Conservation (phyloP, 148 eudicot genomes). For the Silene latifolia region DNA sequence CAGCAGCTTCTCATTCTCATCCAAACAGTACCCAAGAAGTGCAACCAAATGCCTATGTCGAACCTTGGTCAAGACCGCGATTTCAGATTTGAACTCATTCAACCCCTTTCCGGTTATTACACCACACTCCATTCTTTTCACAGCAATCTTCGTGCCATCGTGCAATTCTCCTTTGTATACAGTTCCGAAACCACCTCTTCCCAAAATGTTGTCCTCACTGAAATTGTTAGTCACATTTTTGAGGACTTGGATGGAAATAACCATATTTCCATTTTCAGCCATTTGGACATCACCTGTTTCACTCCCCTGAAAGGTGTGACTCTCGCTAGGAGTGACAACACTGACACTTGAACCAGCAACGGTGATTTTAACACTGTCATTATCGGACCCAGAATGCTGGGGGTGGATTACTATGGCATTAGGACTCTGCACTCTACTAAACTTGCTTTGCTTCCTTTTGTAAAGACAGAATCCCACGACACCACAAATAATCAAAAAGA, state of each 20-base stretch:
- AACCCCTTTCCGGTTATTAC: conserved; percentile 68
- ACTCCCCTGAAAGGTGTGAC: conserved; percentile 42
- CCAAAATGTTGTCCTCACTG: conserved; percentile 28
- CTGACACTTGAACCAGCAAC: conserved; percentile 87
- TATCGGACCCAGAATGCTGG: conserved; percentile 72
- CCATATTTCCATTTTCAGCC: conserved; percentile 53
- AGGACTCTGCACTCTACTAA: conserved; percentile 76
- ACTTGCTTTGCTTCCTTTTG: conserved; percentile 60
- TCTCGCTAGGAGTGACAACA: conserved; percentile 58
- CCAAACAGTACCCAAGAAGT: conserved; percentile 86
- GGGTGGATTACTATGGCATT: conserved; percentile 80
- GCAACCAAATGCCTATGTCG: conserved; percentile 83
- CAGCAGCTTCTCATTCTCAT: conserved; percentile 74
- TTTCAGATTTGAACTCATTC: conserved; percentile 71
- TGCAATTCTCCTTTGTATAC: conserved; percentile 32
- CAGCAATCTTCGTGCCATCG: conserved; percentile 34
- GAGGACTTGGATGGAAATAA: conserved; percentile 33
- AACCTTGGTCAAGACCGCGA: conserved; percentile 83
- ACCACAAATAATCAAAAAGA: conserved; percentile 45
- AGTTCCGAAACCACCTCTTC: conserved; percentile 31
- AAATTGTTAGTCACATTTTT: conserved; percentile 31
- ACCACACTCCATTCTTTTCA: conserved; percentile 51
- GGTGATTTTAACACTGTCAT: conserved; percentile 74
- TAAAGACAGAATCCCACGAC: conserved; percentile 53
- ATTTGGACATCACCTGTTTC: conserved; percentile 69